These are phyloP conservation scores for Tardiomyces digboiensis DNA, from an alignment of 1,139 yeast genomes.

Conservation along the genomic window DNA sequence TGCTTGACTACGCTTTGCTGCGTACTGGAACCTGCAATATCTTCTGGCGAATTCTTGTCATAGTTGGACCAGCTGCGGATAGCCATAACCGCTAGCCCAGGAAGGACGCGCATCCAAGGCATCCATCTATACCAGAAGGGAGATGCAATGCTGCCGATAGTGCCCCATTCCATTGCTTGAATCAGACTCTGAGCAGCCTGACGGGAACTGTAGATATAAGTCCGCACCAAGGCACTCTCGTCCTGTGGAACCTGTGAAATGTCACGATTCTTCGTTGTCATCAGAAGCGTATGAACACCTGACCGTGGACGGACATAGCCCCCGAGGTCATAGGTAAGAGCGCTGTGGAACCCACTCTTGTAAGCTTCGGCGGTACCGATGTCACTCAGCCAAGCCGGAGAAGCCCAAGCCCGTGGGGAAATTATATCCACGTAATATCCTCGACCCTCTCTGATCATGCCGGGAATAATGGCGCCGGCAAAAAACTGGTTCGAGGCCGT, in stretches of 20 bases:
- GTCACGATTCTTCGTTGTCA: background rate
- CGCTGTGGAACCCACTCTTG: background rate
- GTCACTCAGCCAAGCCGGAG: background rate
- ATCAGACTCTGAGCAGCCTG: background rate
- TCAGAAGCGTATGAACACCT: background rate
- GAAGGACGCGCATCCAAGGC: no score
- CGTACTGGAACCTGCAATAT: no score
- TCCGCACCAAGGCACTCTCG: background rate
- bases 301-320: background rate
- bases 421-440: background rate
- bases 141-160: background rate
- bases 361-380: background rate
- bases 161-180: background rate
- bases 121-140: background rate
- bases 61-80: no score
- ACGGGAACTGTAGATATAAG: background rate
- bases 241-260: background rate
- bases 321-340: background rate
- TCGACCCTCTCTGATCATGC: background rate
- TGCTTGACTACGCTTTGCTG: no score
- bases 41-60: no score
- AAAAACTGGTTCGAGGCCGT: background rate
- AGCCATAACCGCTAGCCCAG: no score
- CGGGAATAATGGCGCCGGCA: background rate
- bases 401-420: background rate